These are phyloP conservation scores for Fusarium tricinctum DNA, from an alignment of 2,329 filamentous ascomycete species.

Conservation along the genomic window DNA sequence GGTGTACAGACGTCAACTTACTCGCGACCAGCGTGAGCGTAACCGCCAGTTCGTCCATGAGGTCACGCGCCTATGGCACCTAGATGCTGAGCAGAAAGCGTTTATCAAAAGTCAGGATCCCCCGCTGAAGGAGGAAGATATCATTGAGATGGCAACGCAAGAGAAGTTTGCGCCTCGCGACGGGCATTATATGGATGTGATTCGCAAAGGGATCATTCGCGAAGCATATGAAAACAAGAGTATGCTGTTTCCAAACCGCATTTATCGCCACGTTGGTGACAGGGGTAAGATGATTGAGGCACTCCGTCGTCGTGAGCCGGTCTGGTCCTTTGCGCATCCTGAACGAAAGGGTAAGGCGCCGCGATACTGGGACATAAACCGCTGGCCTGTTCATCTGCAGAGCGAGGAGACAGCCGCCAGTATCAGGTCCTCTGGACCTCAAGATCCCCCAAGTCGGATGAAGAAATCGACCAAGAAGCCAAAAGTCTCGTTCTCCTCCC, in stretches of 20 bases:
- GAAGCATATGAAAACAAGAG: conserved; percentile 61
- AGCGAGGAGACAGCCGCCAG: conserved; percentile 45
- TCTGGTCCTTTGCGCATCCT: conserved; percentile 53
- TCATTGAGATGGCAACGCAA: conserved; percentile 54
- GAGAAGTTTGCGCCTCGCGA: conserved; percentile 13
- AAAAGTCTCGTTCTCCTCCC: not conserved
- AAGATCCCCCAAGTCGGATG: not conserved
- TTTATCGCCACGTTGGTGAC: conserved; percentile 42
- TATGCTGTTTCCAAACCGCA: conserved; percentile 58
- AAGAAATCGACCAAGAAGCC: not conserved
- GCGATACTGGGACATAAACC: conserved; percentile 61
- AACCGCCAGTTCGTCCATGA: conserved; percentile 33
- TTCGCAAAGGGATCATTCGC: conserved; percentile 58
- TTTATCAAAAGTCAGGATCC: too few species aligned
- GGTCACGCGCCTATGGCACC: conserved; percentile 34
- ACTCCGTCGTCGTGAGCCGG: conserved; percentile 49
- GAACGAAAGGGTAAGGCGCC: conserved; percentile 31
- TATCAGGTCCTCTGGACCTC: conserved; percentile 4
- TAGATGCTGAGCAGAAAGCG: conserved; percentile 21
- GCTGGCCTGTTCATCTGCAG: conserved; percentile 63
- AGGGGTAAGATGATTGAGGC: conserved; percentile 24
- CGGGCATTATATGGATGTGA: conserved; percentile 40
- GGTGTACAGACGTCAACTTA: conserved; percentile 21
- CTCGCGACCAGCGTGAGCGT: conserved; percentile 8
- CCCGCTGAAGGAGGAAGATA: conserved; percentile 28